Conservation (phyloP, 1,284 basidiomycete genomes). For the Rhizopogon hawkerae region DNA sequence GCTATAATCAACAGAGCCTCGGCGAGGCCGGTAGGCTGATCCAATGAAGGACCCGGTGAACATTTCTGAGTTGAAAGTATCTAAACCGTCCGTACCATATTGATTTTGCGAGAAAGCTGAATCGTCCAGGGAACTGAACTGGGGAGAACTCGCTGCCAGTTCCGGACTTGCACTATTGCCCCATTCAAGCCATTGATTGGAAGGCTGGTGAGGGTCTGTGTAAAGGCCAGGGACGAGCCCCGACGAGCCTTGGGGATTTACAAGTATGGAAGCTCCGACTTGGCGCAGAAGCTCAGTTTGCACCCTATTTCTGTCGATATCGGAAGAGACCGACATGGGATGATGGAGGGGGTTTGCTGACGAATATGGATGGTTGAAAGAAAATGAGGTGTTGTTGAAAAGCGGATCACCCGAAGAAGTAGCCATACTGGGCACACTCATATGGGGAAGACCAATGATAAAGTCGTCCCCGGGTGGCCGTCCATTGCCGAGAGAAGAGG, state of each 20-base stretch:
- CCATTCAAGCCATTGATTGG: slow-evolving; percentile 16
- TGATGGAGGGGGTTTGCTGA: slow-evolving; percentile 15
- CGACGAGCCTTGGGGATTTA: slow-evolving; percentile 4
- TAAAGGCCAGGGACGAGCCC: slow-evolving; percentile 15
- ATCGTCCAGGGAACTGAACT: slow-evolving; percentile 17
- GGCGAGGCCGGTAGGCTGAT: slow-evolving; percentile 22
- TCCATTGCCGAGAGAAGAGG: slow-evolving; percentile 12
- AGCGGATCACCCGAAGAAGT: slow-evolving; percentile 16
- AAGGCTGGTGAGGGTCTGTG: slow-evolving; percentile 9
- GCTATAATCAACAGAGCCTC: slow-evolving; percentile 25
- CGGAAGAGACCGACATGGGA: slow-evolving; percentile 16
- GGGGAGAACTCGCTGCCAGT: neutral
- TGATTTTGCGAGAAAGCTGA: slow-evolving; percentile 18
- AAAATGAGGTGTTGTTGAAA: slow-evolving; percentile 30
- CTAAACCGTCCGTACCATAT: slow-evolving; percentile 7
- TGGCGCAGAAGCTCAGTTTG: slow-evolving; percentile 38
- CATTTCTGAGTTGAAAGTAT: slow-evolving; percentile 18
- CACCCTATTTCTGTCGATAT: slow-evolving; percentile 42
- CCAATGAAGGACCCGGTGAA: slow-evolving; percentile 18
- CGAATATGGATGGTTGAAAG: slow-evolving; percentile 18
- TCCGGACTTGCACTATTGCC: neutral
- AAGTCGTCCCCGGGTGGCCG: slow-evolving; percentile 28
- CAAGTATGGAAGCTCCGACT: slow-evolving; percentile 17
- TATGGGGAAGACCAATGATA: slow-evolving; percentile 26
- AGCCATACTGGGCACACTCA: slow-evolving; percentile 21